A percentile compares a stretch with the other conserved stretches of the same genome.
phyloP scores from a whole-genome alignment of 768 basidiomycete genomes.

The Wakefieldia striispora region DNA sequence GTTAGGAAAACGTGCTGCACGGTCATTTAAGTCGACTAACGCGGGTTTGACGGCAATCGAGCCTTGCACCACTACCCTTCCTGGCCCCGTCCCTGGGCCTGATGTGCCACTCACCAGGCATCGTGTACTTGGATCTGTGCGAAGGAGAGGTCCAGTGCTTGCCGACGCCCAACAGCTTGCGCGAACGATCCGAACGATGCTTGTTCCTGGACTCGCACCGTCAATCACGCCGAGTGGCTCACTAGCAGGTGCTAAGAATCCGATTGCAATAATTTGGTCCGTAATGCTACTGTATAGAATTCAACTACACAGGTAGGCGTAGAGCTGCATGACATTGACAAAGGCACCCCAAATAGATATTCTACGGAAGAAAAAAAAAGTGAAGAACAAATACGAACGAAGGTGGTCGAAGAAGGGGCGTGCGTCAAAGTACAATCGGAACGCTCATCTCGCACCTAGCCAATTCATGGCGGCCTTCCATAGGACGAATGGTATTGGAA shows the following conservation, averaged over 20 bases:
- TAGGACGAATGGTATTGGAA: constrained; percentile 35
- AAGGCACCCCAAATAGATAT: constrained; percentile 19
- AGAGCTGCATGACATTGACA: neutral
- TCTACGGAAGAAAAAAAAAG: neutral
- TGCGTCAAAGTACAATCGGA: neutral
- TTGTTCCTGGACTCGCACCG: no score
- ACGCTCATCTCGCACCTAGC: constrained; percentile 27
- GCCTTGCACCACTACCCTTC: no score
- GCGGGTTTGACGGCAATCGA: no score
- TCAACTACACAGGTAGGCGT: constrained; percentile 5
- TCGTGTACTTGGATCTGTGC: no score
- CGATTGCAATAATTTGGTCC: neutral
- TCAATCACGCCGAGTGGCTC: neutral
- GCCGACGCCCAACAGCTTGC: no score
- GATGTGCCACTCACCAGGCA: no score
- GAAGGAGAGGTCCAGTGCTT: no score
- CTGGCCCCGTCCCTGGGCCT: no score
- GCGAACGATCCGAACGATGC: no score
- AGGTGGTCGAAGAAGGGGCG: neutral
- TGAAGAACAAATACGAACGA: neutral
- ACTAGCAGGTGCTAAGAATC: neutral
- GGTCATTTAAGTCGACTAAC: no score
- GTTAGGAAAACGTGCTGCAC: no score
- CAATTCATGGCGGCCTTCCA: constrained; percentile 35
- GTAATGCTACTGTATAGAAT: constrained; percentile 1